Percentiles rank a stretch among this genome's conserved stretches.
These are phyloP conservation scores for Penicillium olsonii DNA, from an alignment of 2,329 filamentous ascomycete genomes.

Conservation along the genomic window DNA sequence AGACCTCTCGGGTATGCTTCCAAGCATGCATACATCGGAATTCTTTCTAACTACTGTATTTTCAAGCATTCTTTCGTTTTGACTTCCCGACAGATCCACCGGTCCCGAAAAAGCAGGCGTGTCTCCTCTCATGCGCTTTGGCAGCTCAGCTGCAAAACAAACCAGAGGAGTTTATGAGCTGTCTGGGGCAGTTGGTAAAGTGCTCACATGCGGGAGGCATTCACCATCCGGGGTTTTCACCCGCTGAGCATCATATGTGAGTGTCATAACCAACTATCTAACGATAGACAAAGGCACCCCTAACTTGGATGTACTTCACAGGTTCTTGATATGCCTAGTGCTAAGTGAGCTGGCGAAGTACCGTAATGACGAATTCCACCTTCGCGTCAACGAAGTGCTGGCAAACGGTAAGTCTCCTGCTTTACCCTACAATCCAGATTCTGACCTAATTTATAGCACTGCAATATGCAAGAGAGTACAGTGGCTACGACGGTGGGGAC, in stretches of 20 bases:
- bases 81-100: background rate
- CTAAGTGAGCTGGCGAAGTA: background rate
- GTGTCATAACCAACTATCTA: background rate
- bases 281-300: background rate
- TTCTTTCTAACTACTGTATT: background rate
- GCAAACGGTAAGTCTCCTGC: background rate
- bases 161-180: conserved; percentile 53
- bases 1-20: background rate
- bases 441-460: background rate
- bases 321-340: conserved; percentile 5
- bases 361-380: background rate
- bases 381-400: background rate
- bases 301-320: background rate
- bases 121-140: conserved; percentile 75
- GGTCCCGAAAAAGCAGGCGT: background rate
- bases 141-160: conserved; percentile 71
- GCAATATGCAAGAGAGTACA: background rate
- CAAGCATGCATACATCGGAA: background rate
- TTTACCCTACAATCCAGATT: background rate
- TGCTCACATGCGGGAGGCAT: background rate
- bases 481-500: background rate
- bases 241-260: conserved; percentile 5
- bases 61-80: background rate
- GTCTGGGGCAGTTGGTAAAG: background rate
- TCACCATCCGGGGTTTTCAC: background rate